These are phyloP conservation scores for Echeveria elegans DNA, from an alignment of 164 flowering plant genomes.

Conservation along the genomic window DNA sequence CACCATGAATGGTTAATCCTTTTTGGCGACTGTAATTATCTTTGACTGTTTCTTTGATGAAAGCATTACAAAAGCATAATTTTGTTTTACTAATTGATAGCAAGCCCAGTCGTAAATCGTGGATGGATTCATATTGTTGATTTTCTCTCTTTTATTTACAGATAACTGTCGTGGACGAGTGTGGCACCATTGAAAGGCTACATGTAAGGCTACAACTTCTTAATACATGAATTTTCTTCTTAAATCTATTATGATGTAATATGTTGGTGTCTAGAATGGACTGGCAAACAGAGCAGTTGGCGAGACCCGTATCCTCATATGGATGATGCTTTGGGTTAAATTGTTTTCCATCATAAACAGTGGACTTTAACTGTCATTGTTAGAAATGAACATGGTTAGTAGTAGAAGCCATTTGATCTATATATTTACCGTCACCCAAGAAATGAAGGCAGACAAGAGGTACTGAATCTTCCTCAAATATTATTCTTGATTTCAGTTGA, in stretches of 20 bases:
- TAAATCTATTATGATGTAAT: slow-evolving; percentile 14
- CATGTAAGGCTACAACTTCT: slow-evolving; percentile 43
- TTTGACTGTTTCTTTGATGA: no score
- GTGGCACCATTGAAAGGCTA: slow-evolving; percentile 48
- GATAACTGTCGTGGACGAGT: slow-evolving; percentile 40
- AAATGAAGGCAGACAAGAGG: slow-evolving; percentile 41
- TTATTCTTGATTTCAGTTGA: background rate
- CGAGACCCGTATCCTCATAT: slow-evolving; percentile 73
- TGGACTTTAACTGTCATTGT: slow-evolving; percentile 1
- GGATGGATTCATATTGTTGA: background rate
- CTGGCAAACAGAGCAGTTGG: slow-evolving; percentile 80
- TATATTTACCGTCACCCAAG: slow-evolving; percentile 50
- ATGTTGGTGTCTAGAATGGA: slow-evolving; percentile 48
- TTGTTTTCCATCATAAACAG: background rate
- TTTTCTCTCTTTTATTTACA: slow-evolving; percentile 18
- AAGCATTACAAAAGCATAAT: background rate
- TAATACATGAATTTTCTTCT: background rate
- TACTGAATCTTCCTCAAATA: slow-evolving; percentile 15
- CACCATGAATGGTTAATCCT: background rate
- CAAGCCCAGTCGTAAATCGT: background rate
- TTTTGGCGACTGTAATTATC: background rate
- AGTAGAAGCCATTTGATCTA: slow-evolving; percentile 84
- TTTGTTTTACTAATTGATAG: background rate
- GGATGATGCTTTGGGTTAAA: background rate
- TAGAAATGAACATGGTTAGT: slow-evolving; percentile 89